Evolutionary conservation across 352 stramenopile species (phyloP), one percentile per base, ranked within the genome.

Genomic region (Pythium periplocum): DNA sequence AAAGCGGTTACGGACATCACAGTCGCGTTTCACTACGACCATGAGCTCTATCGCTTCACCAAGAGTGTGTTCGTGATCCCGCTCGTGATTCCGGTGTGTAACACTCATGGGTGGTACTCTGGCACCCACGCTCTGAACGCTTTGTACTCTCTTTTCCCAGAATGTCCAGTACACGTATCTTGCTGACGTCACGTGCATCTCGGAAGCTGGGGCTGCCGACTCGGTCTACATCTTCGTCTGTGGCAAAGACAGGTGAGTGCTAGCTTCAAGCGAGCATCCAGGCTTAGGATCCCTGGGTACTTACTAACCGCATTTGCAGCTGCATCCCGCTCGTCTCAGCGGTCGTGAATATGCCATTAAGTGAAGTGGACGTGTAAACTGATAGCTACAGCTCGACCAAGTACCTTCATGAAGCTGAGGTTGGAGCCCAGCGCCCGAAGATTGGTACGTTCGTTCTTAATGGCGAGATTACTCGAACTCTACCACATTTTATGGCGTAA

Each of bases 151-250:
- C 26, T 12, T 46, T 48, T 9, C 35, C 6, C 51, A 93, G 79
- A 88, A 87, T 26, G 71, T 88, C 45, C 73, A 78, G 60, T 93
- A 90, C 55, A 59, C 64, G 43, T 93, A 89, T 55, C 52, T 69
- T 6, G 69, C 78, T 38, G 77, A 92, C 46, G 78, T 93, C 33
- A 68, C 88, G 55, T 87, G 68, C 48, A 74, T 93, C 53, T 87
- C 75, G 6, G 74, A 88, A 52, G 68, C 67, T 0, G 75, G 78
- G 0, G 83, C 80, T 8, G 78, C 83, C 36, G 83, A 91, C 59
- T 87, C 71, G 51, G 59, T 93, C 51, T 90, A 71, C 57, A 85
- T 93, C 55, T 91, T 88, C 49, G 75, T 93, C 1, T 93, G 83
- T 59, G 70, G 80, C 54, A 90, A 93, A 62, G 78, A 91, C 51